A percentile compares a stretch with the other conserved stretches of the same genome.
Conservation (phyloP, 805 yeast species). For the Kodamaea hsintzibuensis region DNA sequence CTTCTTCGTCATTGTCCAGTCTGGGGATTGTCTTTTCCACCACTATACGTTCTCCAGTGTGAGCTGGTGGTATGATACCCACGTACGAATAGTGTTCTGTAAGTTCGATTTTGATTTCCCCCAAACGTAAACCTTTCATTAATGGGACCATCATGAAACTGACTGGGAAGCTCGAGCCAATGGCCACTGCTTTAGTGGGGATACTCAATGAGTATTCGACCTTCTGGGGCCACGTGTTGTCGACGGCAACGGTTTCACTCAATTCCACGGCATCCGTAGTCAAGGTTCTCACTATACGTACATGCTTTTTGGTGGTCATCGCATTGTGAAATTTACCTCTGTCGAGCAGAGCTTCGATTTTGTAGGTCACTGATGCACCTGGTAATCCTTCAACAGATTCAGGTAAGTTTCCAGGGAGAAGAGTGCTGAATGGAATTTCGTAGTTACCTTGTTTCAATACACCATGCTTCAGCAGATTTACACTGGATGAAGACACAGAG, state of each 20-base stretch:
- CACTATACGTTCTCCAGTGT: constrained; percentile 63
- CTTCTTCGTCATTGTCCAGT: constrained; percentile 45
- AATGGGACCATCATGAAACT: constrained; percentile 75
- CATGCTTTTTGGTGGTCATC: constrained; percentile 63
- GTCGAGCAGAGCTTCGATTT: constrained; percentile 77
- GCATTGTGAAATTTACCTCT: constrained; percentile 74
- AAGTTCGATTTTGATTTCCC: constrained; percentile 66
- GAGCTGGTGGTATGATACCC: constrained; percentile 57
- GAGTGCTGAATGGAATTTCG: constrained; percentile 84
- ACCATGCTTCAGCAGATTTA: constrained; percentile 22
- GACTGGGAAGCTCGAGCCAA: constrained; percentile 77
- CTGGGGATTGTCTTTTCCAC: constrained; percentile 44
- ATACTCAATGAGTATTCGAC: constrained; percentile 86
- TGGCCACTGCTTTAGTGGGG: constrained; percentile 86
- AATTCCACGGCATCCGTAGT: constrained; percentile 86
- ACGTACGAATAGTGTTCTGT: constrained; percentile 67
- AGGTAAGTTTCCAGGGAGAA: constrained; percentile 79
- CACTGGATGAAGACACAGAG: constrained; percentile 7
- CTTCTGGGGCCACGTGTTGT: constrained; percentile 93
- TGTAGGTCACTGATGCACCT: constrained; percentile 71
- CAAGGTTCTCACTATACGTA: constrained; percentile 82
- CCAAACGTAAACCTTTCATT: constrained; percentile 75
- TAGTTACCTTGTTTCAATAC: constrained; percentile 73
- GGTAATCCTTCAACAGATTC: constrained; percentile 92
- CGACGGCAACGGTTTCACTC: constrained; percentile 89